A percentile compares a stretch with the other conserved stretches of the same genome.
Evolutionary conservation across 345 rosid species (phyloP).

Genomic region (Sonneratia caseolaris): DNA sequence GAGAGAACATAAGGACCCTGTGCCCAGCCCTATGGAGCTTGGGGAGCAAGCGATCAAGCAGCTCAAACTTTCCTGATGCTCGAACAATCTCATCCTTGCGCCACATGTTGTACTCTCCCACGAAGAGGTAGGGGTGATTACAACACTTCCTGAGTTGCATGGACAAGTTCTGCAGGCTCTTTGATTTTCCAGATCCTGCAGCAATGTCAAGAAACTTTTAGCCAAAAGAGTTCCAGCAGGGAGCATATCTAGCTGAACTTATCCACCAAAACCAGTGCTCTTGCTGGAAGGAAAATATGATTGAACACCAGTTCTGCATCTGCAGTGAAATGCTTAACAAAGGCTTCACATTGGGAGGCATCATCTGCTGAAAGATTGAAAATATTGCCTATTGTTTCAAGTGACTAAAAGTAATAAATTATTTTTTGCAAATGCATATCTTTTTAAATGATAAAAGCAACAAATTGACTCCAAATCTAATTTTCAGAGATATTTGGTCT

Average conservation of each 20-base stretch:
- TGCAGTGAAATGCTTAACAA: not conserved
- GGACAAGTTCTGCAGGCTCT: slow-evolving; percentile 78
- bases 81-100: slow-evolving; percentile 74
- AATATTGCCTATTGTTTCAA: not conserved
- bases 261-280: not conserved
- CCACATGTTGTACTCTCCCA: slow-evolving; percentile 76
- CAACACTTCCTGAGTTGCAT: slow-evolving; percentile 99
- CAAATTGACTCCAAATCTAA: too few species aligned
- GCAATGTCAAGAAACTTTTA: not conserved
- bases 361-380: not conserved
- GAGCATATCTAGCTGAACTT: not conserved
- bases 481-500: too few species aligned
- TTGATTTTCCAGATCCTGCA: slow-evolving; percentile 84
- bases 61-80: slow-evolving; percentile 97
- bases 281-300: not conserved
- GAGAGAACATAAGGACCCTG: slow-evolving; percentile 89
- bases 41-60: slow-evolving; percentile 92
- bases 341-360: not conserved
- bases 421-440: too few species aligned
- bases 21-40: slow-evolving; percentile 79
- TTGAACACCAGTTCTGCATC: not conserved
- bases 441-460: too few species aligned
- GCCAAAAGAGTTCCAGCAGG: not conserved
- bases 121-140: slow-evolving; percentile 95
- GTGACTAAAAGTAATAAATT: not conserved